A percentile compares a stretch with the other conserved stretches of the same genome.
Conservation (phyloP, 2,329 filamentous ascomycete species). For the Paracoccidioides brasiliensis region DNA sequence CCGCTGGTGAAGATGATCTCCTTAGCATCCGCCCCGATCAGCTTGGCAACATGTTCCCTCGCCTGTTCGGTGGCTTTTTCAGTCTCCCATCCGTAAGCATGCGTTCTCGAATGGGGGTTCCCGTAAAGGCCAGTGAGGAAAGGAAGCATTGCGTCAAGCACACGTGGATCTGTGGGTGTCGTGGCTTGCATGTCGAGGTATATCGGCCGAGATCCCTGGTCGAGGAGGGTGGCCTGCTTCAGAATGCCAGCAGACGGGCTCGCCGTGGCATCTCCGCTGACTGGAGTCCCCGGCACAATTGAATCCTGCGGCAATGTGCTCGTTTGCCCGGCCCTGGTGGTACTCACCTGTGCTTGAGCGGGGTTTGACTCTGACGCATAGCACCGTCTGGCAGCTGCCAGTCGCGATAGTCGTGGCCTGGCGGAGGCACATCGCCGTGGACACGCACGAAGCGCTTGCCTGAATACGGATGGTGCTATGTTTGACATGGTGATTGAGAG, state of each 20-base stretch:
- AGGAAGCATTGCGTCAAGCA: conserved; percentile 92
- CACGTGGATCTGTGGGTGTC: conserved; percentile 84
- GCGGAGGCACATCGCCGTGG: conserved; percentile 37
- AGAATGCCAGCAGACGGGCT: conserved; percentile 73
- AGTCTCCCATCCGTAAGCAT: conserved; percentile 97
- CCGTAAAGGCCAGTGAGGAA: conserved; percentile 89
- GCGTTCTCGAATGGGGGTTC: conserved; percentile 92
- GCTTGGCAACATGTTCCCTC: conserved; percentile 63
- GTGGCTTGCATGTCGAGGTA: conserved; percentile 98
- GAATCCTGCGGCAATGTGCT: conserved; percentile 43
- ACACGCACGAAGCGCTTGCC: conserved; percentile 56
- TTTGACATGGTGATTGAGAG: conserved; percentile 42
- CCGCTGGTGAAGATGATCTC: conserved; percentile 99
- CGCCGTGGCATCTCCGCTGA: conserved; percentile 54
- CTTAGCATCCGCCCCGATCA: conserved; percentile 91
- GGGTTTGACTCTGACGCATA: conserved; percentile 79
- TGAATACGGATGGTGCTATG: conserved; percentile 54
- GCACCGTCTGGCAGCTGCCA: conserved; percentile 38
- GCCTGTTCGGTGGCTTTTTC: conserved; percentile 87
- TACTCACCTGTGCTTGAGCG: conserved; percentile 58
- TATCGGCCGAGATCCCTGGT: conserved; percentile 83
- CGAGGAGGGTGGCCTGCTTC: conserved; percentile 85
- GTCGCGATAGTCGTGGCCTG: conserved; percentile 25
- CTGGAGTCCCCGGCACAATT: conserved; percentile 45
- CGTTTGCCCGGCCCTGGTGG: conserved; percentile 54